phyloP scores from a whole-genome alignment of 768 basidiomycete species.

The Gelatoporia subvermispora region DNA sequence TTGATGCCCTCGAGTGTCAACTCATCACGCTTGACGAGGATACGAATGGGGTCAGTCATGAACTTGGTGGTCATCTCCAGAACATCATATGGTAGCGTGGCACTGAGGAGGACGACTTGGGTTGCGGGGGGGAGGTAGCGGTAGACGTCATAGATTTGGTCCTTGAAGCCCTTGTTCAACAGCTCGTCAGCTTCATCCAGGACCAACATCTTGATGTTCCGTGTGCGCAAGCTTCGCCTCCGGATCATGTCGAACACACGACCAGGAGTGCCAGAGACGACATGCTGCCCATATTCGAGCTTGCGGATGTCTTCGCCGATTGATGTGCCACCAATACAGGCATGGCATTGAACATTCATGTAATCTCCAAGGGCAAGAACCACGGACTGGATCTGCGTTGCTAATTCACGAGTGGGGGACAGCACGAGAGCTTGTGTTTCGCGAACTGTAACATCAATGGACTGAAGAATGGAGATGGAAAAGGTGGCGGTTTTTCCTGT shows the following conservation, averaged over 20 bases:
- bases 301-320: conserved; percentile 98
- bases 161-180: conserved; percentile 97
- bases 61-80: conserved; percentile 99
- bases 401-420: conserved; percentile 97
- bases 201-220: conserved; percentile 97
- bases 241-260: conserved; percentile 99
- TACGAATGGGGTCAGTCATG: conserved; percentile 98
- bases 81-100: conserved; percentile 94
- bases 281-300: conserved; percentile 95
- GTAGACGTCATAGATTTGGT: conserved; percentile 99
- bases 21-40: conserved; percentile 99
- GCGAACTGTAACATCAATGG: conserved; percentile 90
- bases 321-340: conserved; percentile 95
- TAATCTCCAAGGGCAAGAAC: conserved; percentile 96
- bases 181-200: conserved; percentile 96
- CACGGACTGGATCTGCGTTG: conserved; percentile 98
- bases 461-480: conserved; percentile 96
- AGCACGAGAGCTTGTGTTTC: conserved; percentile 96
- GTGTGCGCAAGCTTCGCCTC: conserved; percentile 84
- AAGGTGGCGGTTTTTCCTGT: conserved; percentile 99
- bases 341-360: conserved; percentile 99
- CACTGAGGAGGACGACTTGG: conserved; percentile 94
- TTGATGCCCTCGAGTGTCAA: conserved; percentile 95
- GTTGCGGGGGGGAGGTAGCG: conserved; percentile 95
- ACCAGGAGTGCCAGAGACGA: conserved; percentile 95